A percentile compares a stretch with the other conserved stretches of the same genome.
These are phyloP conservation scores for Acorus gramineus DNA, from an alignment of 106 monocot genomes.

Conservation along the genomic window DNA sequence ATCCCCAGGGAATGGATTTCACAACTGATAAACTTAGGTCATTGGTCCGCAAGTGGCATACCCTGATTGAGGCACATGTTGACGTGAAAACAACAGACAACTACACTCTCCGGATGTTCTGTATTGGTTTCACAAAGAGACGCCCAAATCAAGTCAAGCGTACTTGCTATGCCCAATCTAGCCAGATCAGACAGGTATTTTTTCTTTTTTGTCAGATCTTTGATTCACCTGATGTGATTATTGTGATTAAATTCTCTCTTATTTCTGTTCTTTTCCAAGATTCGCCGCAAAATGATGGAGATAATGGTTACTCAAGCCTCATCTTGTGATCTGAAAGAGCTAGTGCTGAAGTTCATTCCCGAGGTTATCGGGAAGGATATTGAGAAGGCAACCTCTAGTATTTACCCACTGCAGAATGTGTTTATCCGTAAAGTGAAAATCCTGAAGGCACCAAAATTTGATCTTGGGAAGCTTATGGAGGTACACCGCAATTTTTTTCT, in stretches of 20 bases:
- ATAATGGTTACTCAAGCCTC: slow-evolving; percentile 20
- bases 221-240: neutral
- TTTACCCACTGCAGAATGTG: slow-evolving; percentile 26
- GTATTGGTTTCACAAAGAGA: slow-evolving; percentile 21
- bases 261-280: neutral
- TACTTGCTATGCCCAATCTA: slow-evolving; percentile 17
- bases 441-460: slow-evolving; percentile 32
- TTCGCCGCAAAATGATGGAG: slow-evolving; percentile 22
- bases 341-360: slow-evolving; percentile 12
- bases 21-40: slow-evolving; percentile 87
- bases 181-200: slow-evolving; percentile 21
- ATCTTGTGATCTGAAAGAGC: slow-evolving; percentile 17
- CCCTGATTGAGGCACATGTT: slow-evolving; percentile 85
- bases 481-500: too few relatives aligned
- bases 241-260: neutral
- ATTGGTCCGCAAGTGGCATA: slow-evolving; percentile 80
- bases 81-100: slow-evolving; percentile 80
- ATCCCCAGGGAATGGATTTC: slow-evolving; percentile 69
- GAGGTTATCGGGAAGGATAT: slow-evolving; percentile 21
- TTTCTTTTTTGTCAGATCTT: neutral
- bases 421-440: slow-evolving; percentile 31
- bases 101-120: slow-evolving; percentile 17
- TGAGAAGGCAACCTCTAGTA: slow-evolving; percentile 26
- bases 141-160: slow-evolving; percentile 19
- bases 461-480: slow-evolving; percentile 28